Evolutionary conservation across 164 flowering plant genomes (phyloP).

Genomic region (Vitis vinifera): ASM3070453v1 NC_081821.1:1457001-1457500

Average conservation of each 20-base stretch:
- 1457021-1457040: not conserved
- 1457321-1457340: no score
- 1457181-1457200: conserved; percentile 70
- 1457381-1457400: no score
- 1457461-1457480: not conserved
- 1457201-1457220: conserved; percentile 56
- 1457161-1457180: conserved; percentile 68
- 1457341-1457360: no score
- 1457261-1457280: not conserved
- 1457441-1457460: not conserved
- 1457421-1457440: not conserved
- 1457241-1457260: not conserved
- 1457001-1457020: not conserved
- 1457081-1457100: conserved; percentile 95
- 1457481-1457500: not conserved
- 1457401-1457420: no score
- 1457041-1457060: not conserved
- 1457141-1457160: conserved; percentile 82
- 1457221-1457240: conserved; percentile 47
- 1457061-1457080: conserved; percentile 31
- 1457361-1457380: no score
- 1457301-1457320: no score
- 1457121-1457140: conserved; percentile 75
- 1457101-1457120: conserved; percentile 77
- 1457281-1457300: not conserved